Base-by-base conservation (phyloP, 1,139 yeast genomes). In the Taphrina populina region DNA sequence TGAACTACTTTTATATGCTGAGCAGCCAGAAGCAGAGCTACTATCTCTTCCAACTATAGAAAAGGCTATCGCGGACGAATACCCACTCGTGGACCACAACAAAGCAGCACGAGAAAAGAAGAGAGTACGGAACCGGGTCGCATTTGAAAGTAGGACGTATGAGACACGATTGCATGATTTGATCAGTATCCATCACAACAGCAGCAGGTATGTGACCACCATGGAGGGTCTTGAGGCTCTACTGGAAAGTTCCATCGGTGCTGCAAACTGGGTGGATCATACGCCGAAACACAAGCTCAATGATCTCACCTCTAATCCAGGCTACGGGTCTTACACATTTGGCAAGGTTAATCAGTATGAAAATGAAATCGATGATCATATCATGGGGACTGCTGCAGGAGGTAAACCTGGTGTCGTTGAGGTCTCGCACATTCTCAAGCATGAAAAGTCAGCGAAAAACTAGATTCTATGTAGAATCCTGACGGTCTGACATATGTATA, bases 361-460 rank as follows among this genome's bases (percentile, higher is more conserved):
- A 30, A 19, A 37, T 4, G 56, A 40, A 21, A 27, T 52, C 17
- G 37, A 35, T 15, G 58, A 55, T 36, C 39, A 43, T 26, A 35
- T 55, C 13, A 33, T 55, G 26, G 58, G 58, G 8, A 55, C 58
- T n/a, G 55, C 49, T 21, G 46, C 53, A 21, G 58, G 55, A 6
- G 58, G 55, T 10, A 23, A 49, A 17, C 54, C 54, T 13, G 58
- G 58, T 10, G 32, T 49, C 13, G 7, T 23, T 11, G 54, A 49
- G 21, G 54, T 49, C 10, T 30, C 47, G 2, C 24, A 21, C 20
- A 13, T 37, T 4, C 29, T 37, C n/a, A n/a, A n/a, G n/a, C n/a
- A n/a, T n/a, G n/a, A n/a, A n/a, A n/a, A n/a, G n/a, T n/a, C n/a
- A n/a, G n/a, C n/a, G n/a, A n/a, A n/a, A n/a, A n/a, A n/a, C n/a